phyloP scores from a whole-genome alignment of 2,329 filamentous ascomycete genomes.

The Xylariaceae sp. region DNA sequence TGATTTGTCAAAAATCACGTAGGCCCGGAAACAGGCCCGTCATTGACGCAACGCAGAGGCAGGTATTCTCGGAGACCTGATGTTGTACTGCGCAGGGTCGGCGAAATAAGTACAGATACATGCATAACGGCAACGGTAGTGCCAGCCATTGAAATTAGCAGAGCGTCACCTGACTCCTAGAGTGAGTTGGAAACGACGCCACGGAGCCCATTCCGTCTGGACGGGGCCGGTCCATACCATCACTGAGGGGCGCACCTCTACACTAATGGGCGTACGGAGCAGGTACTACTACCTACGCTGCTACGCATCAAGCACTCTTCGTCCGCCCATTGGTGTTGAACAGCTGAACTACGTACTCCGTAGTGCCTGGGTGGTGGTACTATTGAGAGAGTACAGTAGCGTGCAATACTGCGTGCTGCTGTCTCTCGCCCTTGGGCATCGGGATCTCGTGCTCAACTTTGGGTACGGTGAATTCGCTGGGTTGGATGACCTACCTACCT shows the following conservation, averaged over 20 bases:
- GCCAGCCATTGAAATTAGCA: neutral
- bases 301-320: neutral
- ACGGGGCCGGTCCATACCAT: conserved; percentile 4
- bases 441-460: neutral
- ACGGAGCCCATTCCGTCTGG: conserved; percentile 6
- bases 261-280: neutral
- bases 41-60: neutral
- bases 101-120: neutral
- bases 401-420: neutral
- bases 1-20: neutral
- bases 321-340: neutral
- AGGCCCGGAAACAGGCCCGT: neutral
- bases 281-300: neutral
- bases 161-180: conserved; percentile 14
- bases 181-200: conserved; percentile 11
- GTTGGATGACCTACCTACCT: no score
- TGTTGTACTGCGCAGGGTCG: neutral
- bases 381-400: neutral
- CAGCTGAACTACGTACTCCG: neutral
- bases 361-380: neutral
- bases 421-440: neutral
- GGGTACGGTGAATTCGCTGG: no score
- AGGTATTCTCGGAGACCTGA: neutral
- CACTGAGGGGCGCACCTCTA: neutral
- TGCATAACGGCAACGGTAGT: conserved; percentile 4